Evolutionary conservation across 2,329 filamentous ascomycete genomes (phyloP).

Genomic region (Exophiala dermatitidis): DNA sequence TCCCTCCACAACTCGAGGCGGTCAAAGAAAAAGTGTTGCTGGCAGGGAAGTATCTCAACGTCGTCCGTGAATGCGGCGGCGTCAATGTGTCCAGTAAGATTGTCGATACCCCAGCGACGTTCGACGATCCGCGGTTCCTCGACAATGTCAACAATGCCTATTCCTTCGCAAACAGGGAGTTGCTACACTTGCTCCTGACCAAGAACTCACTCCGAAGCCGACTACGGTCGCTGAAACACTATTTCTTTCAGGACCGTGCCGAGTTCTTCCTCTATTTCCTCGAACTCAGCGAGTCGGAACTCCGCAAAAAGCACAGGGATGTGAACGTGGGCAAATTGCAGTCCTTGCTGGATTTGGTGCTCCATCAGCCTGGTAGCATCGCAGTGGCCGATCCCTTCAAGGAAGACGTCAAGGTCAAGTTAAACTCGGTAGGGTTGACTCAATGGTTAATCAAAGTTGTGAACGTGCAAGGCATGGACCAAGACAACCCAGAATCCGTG

Average conservation of each 20-base stretch:
- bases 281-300: constrained; percentile 79
- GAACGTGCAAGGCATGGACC: constrained; percentile 90
- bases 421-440: constrained; percentile 89
- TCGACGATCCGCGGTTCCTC: constrained; percentile 84
- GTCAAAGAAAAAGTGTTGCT: constrained; percentile 92
- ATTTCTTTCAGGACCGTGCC: constrained; percentile 96
- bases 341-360: constrained; percentile 86
- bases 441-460: constrained; percentile 95
- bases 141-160: constrained; percentile 96
- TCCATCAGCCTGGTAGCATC: constrained; percentile 91
- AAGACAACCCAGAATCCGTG: constrained; percentile 58
- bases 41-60: constrained; percentile 95
- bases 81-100: constrained; percentile 88
- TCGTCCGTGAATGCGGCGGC: constrained; percentile 92
- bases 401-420: constrained; percentile 93
- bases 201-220: constrained; percentile 84
- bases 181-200: constrained; percentile 83
- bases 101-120: constrained; percentile 74
- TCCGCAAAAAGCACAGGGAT: constrained; percentile 78
- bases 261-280: constrained; percentile 99
- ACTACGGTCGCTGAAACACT: constrained; percentile 88
- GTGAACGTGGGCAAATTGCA: constrained; percentile 93
- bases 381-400: constrained; percentile 95
- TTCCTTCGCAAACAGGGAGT: constrained; percentile 86
- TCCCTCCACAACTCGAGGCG: constrained; percentile 82